Conservation (phyloP, 768 basidiomycete species). For the Suillus variegatus region DNA sequence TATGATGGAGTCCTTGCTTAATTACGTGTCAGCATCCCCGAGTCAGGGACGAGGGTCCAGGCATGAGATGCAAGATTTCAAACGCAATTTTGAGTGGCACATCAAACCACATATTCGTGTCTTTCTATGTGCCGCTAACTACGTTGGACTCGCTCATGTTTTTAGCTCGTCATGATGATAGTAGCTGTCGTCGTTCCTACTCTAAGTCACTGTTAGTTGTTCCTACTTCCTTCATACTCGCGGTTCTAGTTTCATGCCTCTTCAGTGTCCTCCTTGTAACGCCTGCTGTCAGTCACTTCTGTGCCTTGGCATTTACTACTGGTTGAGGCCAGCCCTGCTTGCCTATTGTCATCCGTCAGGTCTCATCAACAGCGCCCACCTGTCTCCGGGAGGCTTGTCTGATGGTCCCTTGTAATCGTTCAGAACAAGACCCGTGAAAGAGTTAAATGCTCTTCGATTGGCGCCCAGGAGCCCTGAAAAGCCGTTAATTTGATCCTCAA, state of each 20-base stretch:
- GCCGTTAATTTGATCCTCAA: not conserved
- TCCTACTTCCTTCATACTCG: not conserved
- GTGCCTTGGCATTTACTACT: not conserved
- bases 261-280: not conserved
- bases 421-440: not conserved
- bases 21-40: not conserved
- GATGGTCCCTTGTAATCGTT: not conserved
- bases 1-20: not conserved
- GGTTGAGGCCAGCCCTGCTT: not conserved
- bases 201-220: not conserved
- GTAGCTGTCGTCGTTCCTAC: not conserved
- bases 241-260: not conserved
- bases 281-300: not conserved
- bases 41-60: not conserved
- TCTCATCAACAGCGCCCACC: not conserved
- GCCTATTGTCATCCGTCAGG: not conserved
- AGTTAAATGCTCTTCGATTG: not conserved
- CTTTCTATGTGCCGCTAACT: not conserved
- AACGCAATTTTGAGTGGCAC: not conserved
- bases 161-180: not conserved
- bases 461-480: not conserved
- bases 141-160: not conserved
- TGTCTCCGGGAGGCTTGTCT: not conserved
- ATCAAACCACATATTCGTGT: not conserved
- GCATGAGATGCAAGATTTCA: not conserved